Base-by-base conservation (phyloP, 2,329 filamentous ascomycete species). In the Xylaria sp. region DNA sequence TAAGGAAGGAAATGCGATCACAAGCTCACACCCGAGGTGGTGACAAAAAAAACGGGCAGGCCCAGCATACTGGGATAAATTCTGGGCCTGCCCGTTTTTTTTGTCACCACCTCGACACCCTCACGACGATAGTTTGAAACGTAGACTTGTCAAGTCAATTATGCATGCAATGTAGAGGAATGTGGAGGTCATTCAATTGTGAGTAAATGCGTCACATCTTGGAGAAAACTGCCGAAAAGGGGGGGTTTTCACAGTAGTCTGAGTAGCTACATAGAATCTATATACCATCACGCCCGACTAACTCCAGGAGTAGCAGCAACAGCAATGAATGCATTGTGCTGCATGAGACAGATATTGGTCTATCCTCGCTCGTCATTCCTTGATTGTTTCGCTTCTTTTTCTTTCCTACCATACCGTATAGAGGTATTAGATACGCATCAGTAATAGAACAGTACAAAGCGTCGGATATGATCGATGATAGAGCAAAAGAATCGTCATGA, bases 341-440 rank as follows among this genome's bases (percentile, higher is more conserved):
- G n/a, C n/a, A 20, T 15, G 8, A 10, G 10, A 13, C 10, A 57
- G 28, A 48, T 48, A 20, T 44, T n/a, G 18, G 23, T 62, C 32
- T 20, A 4, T 34, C 2, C 6, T 58, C 15, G 4, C 32, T 18
- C 8, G 15, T 34, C 23, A n/a, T 32, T 56, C 13, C 48, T 7
- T 18, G 9, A 13, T 44, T 37, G 4, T 44, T 37, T 25, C 34
- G 5, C 10, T 37, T 28, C 5, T n/a, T 60, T 25, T 15, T 34
- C 41, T 20, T 20, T 37, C 44, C 9, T 61, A 56, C 32, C 8
- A 50, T 66, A 67, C 64, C 54, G 55, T 64, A 66, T 41, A 64
- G 44, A 32, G 48, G 13, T 41, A 64, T 64, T 59, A 59, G 48
- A 59, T 59, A 64, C 7, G 54, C 41, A 46, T 44, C 39, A 60